phyloP scores from a whole-genome alignment of 2,329 filamentous ascomycete species.

The Cryphonectria naterciae region DNA sequence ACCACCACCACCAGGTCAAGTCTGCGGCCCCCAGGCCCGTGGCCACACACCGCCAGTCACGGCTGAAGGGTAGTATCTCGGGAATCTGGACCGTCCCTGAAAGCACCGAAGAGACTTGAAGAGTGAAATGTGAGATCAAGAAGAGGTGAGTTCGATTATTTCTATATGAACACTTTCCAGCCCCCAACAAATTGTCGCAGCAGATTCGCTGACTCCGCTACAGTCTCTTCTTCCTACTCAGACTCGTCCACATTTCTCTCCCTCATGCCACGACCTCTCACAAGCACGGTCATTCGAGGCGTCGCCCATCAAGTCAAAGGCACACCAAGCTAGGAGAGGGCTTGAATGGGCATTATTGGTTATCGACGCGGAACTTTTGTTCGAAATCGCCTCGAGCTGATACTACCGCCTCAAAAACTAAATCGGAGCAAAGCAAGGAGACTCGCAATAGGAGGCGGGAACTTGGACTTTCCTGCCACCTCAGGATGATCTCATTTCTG shows the following conservation, averaged over 20 bases:
- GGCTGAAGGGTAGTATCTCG: conserved; percentile 13
- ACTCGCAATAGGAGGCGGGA: background rate
- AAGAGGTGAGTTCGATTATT: conserved; percentile 9
- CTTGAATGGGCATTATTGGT: background rate
- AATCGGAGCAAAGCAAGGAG: background rate
- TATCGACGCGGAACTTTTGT: background rate
- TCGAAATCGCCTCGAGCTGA: background rate
- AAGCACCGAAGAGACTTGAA: conserved; percentile 28
- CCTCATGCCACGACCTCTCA: background rate
- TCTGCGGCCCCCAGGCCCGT: background rate
- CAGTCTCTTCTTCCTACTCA: background rate
- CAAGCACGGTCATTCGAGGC: background rate
- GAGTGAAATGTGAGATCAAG: background rate
- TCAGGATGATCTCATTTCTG: conserved; percentile 5
- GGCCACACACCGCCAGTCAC: conserved; percentile 6
- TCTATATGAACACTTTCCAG: background rate
- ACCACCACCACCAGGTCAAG: conserved; percentile 6
- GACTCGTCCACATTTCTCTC: background rate
- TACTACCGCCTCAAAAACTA: background rate
- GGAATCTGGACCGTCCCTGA: conserved; percentile 27
- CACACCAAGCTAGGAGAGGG: background rate
- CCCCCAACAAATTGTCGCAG: background rate
- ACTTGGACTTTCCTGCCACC: background rate
- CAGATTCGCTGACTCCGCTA: background rate
- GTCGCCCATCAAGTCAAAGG: background rate